Base-by-base conservation (phyloP, 768 basidiomycete genomes). In the Panaeolus papilionaceus region DNA sequence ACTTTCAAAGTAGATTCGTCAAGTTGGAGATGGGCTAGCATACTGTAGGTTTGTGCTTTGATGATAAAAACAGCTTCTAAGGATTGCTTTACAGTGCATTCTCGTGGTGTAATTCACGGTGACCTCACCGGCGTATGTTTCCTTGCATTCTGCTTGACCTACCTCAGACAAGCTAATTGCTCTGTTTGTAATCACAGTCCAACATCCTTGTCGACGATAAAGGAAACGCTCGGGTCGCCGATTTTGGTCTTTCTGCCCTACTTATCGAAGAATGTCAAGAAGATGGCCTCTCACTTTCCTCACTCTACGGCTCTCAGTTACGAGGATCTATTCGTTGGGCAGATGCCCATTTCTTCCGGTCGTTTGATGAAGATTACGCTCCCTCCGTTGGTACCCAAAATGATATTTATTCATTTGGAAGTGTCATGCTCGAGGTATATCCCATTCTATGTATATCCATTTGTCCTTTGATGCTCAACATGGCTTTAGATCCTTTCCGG, bases 321-420 rank as follows among this genome's bases (percentile, higher is more conserved):
- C 80, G 81, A 18, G 84, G 85, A 8, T 83, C 81, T 26, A 76
- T 85, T 39, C 79, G 84, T 0, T 86, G 85, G 84, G 82, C 81
- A 5, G 85, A 84, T 66, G 76, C 83, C 0, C 73, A 80, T 16
- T 66, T 86, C 0, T 85, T 82, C 66, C 72, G 70, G 0, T 80
- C 80, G 61, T 68, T 67, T 61, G 75, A 79, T 16, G 76, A 80
- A 26, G 75, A 77, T n/a, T 49, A 68, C 14, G 23, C 71, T 38
- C 71, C 73, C 4, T 58, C 67, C 1, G 62, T 79, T 2, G 79
- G 76, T 1, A 76, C 76, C 10, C 65, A 72, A 58, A 82, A 78
- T 49, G 86, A 87, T 70, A 79, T 85, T 20, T 87, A 82, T 71
- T 83, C 83, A 0, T 82, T 81, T 63, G 82, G 82, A 3, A 83